Base-by-base conservation (phyloP, 495 filamentous ascomycete species). In the Aspergillus conjunctus region DNA sequence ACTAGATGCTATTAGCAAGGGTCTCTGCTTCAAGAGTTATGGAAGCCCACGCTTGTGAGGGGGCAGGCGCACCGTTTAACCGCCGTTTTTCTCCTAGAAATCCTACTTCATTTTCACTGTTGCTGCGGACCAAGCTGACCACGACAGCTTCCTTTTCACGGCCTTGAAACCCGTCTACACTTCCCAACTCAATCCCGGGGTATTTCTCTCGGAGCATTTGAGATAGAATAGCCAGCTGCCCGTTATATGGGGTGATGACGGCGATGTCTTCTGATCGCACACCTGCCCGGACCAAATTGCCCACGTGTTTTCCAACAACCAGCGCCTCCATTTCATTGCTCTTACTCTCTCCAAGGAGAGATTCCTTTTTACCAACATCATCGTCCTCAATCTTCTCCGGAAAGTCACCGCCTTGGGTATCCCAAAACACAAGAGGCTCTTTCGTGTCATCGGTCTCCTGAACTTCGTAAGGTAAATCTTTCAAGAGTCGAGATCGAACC, bases 121-220 rank as follows among this genome's bases (percentile, higher is more conserved):
- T 98, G 73, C 92, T 97, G 63, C 94, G 81, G 39, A 99, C 94
- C 21, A 97, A 79, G 70, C 86, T 92, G 17, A 99, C 86, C 33
- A 99, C 84, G 39, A 99, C 88, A 3, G 90, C 94, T 71, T 99
- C 94, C 74, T 99, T 98, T 75, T 99, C 94, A 12, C 94, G 83
- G 39, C 94, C 94, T 71, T 99, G 94, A 71, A 99, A 99, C 7
- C 92, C 93, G 74, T 99, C 94, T 3, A 99, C 91, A 65, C 90
- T 96, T 26, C 94, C 94, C 17, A 98, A 76, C 71, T 99, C 94
- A 14, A 99, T 84, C 4, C 87, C 92, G 0, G 88, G 88, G 62
- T 89, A 96, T 45, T 79, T 77, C 54, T 93, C 89, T 58, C 93
- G 91, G 17, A 98, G 79, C 59, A 81, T 71, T 43, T 85, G 82